Base-by-base conservation (phyloP, 495 filamentous ascomycete species). In the Collariella sp. region DNA sequence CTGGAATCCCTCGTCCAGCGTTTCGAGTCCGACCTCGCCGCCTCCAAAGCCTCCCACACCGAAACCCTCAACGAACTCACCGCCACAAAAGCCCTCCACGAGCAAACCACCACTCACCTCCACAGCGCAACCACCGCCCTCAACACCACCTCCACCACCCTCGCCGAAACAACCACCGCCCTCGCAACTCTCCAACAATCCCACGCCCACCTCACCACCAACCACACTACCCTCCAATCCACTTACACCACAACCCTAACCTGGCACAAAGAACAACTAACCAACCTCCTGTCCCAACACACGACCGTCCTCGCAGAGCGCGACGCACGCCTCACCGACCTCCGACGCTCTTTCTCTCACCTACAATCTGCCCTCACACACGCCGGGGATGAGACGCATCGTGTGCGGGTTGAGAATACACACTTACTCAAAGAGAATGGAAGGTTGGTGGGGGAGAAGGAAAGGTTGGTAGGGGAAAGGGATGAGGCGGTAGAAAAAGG, bases 1-100 rank as follows among this genome's bases (percentile, higher is more conserved):
- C 74, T 89, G 0, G 83, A 89, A 63, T 55, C 62, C 2, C 71
- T 89, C 7, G 77, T 89, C 35, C 72, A 68, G 23, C 65, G 64
- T 0, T 66, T 88, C 50, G 86, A 90, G 58, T 58, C 63, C 11
- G 79, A 86, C 24, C 76, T 82, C 19, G 53, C 57, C 1, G 50
- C 51, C 4, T 49, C 59, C 19, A 35, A 63, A 23, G 2, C 39
- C 33, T 9, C 38, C 18, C 0, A 41, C 61, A 1, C 15, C 43
- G 22, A 5, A 22, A 13, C 15, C 9, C 26, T 31, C 26, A 31
- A 31, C 26, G 26, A 31, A 31, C 26, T 31, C 26, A 5, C 26
- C 26, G 4, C 26, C 43, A 46, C 43, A 10, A 13, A 4, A 20
- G 63, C 73, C 38, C 64, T 82, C 16, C 56, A 70, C 13, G 58